These are phyloP conservation scores for Penicillium thymicola DNA, from an alignment of 2,329 filamentous ascomycete species.

Conservation along the genomic window DNA sequence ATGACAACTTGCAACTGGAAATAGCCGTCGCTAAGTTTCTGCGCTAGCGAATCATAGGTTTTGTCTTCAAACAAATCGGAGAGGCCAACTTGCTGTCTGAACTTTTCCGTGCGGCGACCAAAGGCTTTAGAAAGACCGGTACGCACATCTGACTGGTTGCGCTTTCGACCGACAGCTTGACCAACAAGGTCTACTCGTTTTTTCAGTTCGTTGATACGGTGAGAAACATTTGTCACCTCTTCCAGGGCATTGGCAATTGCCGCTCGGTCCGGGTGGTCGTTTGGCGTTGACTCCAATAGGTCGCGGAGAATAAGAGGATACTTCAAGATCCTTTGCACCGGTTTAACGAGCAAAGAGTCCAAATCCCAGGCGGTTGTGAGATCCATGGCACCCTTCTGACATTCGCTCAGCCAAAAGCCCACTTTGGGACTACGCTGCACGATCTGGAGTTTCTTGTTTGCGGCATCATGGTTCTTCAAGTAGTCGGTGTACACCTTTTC, in stretches of 20 bases:
- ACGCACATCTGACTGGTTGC: constrained; percentile 83
- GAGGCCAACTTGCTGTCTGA: constrained; percentile 67
- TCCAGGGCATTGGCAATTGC: constrained; percentile 69
- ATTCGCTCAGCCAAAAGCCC: constrained; percentile 83
- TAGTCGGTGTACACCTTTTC: constrained; percentile 65
- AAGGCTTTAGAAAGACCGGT: constrained; percentile 85
- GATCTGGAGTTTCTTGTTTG: constrained; percentile 58
- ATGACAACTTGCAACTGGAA: constrained; percentile 88
- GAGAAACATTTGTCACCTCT: constrained; percentile 60
- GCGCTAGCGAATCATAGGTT: constrained; percentile 74
- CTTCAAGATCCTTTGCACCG: constrained; percentile 89
- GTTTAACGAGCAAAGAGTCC: constrained; percentile 94
- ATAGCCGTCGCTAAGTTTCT: constrained; percentile 89
- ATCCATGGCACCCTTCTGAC: constrained; percentile 86
- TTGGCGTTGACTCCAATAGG: constrained; percentile 73
- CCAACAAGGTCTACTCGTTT: constrained; percentile 91
- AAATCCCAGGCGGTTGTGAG: constrained; percentile 92
- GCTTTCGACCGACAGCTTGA: constrained; percentile 79
- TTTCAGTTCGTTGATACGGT: constrained; percentile 87
- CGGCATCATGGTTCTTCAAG: constrained; percentile 62
- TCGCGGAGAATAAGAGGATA: constrained; percentile 84
- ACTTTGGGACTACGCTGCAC: constrained; percentile 56
- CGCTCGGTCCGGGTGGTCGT: constrained; percentile 76
- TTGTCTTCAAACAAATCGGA: constrained; percentile 71
- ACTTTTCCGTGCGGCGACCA: constrained; percentile 80